Percentiles rank a stretch among this genome's conserved stretches.
Evolutionary conservation across 306 rosid genomes (phyloP).

Genomic region (Vachellia collinsii): DNA sequence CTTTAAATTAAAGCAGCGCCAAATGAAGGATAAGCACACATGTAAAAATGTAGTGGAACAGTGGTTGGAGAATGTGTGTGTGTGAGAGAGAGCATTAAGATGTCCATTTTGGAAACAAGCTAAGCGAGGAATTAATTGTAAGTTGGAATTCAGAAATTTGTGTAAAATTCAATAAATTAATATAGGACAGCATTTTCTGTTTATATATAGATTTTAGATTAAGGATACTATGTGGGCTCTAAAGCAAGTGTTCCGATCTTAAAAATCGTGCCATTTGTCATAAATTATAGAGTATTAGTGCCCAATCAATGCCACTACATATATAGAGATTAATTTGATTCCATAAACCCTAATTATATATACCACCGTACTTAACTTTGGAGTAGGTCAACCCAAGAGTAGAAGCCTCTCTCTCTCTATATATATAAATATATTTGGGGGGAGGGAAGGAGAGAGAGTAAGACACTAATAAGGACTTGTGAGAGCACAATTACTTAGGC

Average conservation of each 20-base stretch:
- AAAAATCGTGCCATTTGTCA: constrained; percentile 33
- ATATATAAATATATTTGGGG: neutral
- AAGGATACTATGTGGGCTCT: constrained; percentile 30
- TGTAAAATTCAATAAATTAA: neutral
- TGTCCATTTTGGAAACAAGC: neutral
- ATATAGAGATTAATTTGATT: constrained; percentile 25
- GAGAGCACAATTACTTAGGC: constrained; percentile 18
- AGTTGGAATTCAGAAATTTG: neutral
- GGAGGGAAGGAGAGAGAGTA: neutral
- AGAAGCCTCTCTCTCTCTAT: neutral
- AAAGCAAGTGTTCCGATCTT: constrained; percentile 30
- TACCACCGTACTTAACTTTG: constrained; percentile 23
- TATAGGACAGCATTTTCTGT: neutral
- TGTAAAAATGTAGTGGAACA: neutral
- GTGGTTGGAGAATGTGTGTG: neutral
- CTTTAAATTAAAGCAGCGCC: neutral
- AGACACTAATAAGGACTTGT: constrained; percentile 7
- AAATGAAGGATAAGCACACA: neutral
- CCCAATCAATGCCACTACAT: constrained; percentile 8
- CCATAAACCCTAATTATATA: neutral
- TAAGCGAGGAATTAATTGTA: neutral
- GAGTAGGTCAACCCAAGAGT: constrained; percentile 36
- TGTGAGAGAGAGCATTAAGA: no score
- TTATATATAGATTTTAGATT: constrained; percentile 30
- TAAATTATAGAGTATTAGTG: constrained; percentile 24